Percentiles rank a stretch among this genome's conserved stretches.
Conservation (phyloP, 768 basidiomycete genomes). For the Leucosporidium creatinivorum region DNA sequence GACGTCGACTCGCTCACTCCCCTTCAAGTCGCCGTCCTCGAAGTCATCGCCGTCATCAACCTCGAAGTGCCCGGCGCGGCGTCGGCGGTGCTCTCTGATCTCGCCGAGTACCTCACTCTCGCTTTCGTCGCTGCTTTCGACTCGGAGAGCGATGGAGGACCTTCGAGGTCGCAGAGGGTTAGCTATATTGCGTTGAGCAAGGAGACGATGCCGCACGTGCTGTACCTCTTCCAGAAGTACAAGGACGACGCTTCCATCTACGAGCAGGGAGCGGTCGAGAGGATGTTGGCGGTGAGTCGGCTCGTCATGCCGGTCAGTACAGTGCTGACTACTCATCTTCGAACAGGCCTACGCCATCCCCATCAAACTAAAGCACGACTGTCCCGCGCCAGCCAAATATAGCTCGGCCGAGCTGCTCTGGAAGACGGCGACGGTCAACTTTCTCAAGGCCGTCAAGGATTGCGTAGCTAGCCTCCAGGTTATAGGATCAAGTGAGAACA, state of each 20-base stretch:
- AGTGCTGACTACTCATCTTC: constrained; percentile 1
- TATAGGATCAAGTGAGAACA: not conserved
- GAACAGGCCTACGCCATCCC: constrained; percentile 76
- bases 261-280: constrained; percentile 73
- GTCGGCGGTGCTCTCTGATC: constrained; percentile 69
- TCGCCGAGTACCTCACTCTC: constrained; percentile 78
- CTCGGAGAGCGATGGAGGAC: constrained; percentile 40
- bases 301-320: not conserved
- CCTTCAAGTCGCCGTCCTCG: constrained; percentile 61
- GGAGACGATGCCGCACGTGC: constrained; percentile 72
- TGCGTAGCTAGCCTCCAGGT: not conserved
- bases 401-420: constrained; percentile 82
- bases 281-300: constrained; percentile 60
- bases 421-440: constrained; percentile 85
- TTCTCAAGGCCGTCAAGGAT: constrained; percentile 55
- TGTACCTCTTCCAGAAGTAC: constrained; percentile 66
- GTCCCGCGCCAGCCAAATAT: constrained; percentile 77
- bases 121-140: constrained; percentile 77
- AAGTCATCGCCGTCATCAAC: constrained; percentile 62
- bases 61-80: constrained; percentile 48
- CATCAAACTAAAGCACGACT: constrained; percentile 89
- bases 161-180: constrained; percentile 41
- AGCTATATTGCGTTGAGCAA: constrained; percentile 89
- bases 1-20: constrained; percentile 67
- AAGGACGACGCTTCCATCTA: constrained; percentile 59